Base-by-base conservation (phyloP, 306 rosid genomes). In the Dryas octopetala region DNA sequence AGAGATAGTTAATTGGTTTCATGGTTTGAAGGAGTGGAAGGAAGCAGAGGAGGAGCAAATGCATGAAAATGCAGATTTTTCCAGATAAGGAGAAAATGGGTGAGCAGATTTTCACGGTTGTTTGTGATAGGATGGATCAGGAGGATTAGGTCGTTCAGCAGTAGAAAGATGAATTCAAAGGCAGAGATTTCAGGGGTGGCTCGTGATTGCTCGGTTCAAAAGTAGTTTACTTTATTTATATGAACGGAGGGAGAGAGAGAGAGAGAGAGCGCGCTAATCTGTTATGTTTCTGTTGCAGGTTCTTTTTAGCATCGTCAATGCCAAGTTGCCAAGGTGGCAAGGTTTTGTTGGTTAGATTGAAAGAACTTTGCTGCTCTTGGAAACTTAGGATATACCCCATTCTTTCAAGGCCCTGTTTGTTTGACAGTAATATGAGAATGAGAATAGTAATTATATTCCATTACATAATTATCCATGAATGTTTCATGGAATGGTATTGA, bases 171-270 rank as follows among this genome's bases (percentile, higher is more conserved):
- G 91, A 83, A 88, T 85, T 89, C 88, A 79, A 76, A 83, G 85
- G 87, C 76, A 80, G 79, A 85, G 83, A 82, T 57, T 75, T 85
- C 97, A 91, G 86, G 88, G 91, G 75, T 59, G 85, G 62, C 97
- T 79, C 97, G 97, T 94, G 98, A 91, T 59, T 85, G 77, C 91
- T 83, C 71, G 88, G 91, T 85, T 86, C 79, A 85, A 91, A 93
- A 85, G 93, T 78, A 86, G 45, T 78, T 80, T 83, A 44, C n/a
- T 9, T 74, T 76, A 59, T 67, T 15, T 32, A 66, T 19, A 61
- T 38, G 41, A 54, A 38, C 52, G 70, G 49, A 23, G 58, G 51
- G 11, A 70, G 75, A 47, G 75, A 80, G 78, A 79, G 59, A 62
- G 65, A 78, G 44, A 74, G 61, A 73, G 49, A 72, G 85, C 77